Percentiles rank a stretch among this genome's conserved stretches.
phyloP scores from a whole-genome alignment of 2,329 filamentous ascomycete species.

The Botrytis elliptica region DNA sequence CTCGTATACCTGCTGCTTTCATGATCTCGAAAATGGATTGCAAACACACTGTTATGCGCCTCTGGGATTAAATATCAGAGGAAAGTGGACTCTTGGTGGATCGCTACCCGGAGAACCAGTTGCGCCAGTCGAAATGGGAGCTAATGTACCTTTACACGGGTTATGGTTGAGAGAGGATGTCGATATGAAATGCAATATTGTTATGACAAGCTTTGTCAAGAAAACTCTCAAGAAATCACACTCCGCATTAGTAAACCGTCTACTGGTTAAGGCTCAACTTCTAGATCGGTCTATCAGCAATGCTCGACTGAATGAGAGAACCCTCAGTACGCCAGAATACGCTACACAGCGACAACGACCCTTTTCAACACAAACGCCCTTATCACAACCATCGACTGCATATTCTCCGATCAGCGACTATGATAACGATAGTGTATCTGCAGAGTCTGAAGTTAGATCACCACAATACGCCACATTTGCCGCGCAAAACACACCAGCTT shows the following conservation, averaged over 20 bases:
- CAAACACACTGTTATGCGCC: conserved; percentile 85
- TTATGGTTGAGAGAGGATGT: conserved; percentile 85
- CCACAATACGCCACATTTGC: neutral
- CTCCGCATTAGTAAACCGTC: conserved; percentile 63
- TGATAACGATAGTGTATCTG: conserved; percentile 11
- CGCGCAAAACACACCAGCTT: conserved; percentile 1
- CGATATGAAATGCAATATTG: conserved; percentile 75
- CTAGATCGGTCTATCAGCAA: conserved; percentile 27
- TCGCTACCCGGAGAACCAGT: conserved; percentile 67
- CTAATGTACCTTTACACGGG: conserved; percentile 64
- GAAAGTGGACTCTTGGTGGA: conserved; percentile 75
- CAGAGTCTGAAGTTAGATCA: conserved; percentile 2
- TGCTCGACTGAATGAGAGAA: conserved; percentile 21
- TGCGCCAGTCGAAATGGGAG: conserved; percentile 63
- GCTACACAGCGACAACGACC: neutral
- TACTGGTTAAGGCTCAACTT: conserved; percentile 52
- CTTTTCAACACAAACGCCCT: neutral
- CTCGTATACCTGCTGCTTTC: conserved; percentile 77
- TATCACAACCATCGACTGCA: conserved; percentile 9
- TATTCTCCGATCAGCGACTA: conserved; percentile 23
- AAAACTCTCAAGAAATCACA: conserved; percentile 79
- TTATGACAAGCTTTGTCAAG: conserved; percentile 76
- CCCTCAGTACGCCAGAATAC: neutral
- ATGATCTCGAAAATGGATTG: conserved; percentile 69
- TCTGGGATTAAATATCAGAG: conserved; percentile 74